Conservation (phyloP, 768 basidiomycete species). For the Suillus subluteus region DNA sequence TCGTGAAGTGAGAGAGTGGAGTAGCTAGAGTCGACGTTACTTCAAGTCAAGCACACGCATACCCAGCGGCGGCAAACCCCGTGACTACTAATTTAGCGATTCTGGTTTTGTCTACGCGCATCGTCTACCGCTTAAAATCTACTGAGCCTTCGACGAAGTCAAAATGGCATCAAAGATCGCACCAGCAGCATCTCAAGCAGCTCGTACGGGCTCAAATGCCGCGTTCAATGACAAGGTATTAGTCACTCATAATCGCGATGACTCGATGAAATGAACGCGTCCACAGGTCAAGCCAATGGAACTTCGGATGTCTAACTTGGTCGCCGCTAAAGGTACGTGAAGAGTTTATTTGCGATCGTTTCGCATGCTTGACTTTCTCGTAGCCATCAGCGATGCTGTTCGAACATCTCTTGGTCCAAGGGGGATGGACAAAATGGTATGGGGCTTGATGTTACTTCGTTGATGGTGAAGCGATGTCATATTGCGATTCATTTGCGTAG, state of each 20-base stretch:
- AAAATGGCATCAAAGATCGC: constrained; percentile 34
- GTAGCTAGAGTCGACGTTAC: constrained; percentile 1
- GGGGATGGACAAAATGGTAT: constrained; percentile 99
- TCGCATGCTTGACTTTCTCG: constrained; percentile 15
- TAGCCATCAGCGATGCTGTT: constrained; percentile 97
- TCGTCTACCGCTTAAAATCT: constrained; percentile 19
- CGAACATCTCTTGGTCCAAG: constrained; percentile 94
- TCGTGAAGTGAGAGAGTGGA: constrained; percentile 25
- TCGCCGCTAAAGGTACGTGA: constrained; percentile 89
- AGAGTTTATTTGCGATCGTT: not conserved
- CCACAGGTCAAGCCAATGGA: constrained; percentile 96
- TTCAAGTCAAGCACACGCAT: constrained; percentile 28
- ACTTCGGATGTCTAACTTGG: constrained; percentile 95
- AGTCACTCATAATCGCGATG: not conserved
- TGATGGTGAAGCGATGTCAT: constrained; percentile 14
- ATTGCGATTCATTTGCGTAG: constrained; percentile 42
- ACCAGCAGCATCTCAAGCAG: constrained; percentile 30
- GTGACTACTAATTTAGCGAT: constrained; percentile 28
- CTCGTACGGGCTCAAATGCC: constrained; percentile 62
- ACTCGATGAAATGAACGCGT: constrained; percentile 30
- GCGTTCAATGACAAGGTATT: constrained; percentile 86
- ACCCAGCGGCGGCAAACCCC: constrained; percentile 31
- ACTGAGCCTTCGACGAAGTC: constrained; percentile 12
- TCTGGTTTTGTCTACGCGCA: constrained; percentile 2
- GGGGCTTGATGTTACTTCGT: constrained; percentile 24